These are phyloP conservation scores for Pinus taeda DNA, from an alignment of 75 land plant species.

Conservation along the genomic window DNA sequence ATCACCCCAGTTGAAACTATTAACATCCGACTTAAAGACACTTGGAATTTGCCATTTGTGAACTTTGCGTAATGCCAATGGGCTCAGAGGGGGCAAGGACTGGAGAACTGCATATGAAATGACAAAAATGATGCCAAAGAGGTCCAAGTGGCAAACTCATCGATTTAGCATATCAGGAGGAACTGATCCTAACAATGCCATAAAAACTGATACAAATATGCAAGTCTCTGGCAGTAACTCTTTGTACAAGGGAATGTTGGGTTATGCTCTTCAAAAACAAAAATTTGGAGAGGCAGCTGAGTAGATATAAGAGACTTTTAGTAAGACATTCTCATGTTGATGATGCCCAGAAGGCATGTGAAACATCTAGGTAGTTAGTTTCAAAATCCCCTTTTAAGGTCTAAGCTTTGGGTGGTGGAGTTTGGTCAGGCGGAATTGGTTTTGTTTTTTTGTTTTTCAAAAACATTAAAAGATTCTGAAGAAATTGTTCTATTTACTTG, in stretches of 20 bases:
- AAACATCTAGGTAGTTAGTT: slow-evolving; percentile 1
- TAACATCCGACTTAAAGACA: slow-evolving; percentile 5
- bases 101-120: neutral
- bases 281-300: neutral
- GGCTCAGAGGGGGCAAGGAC: slow-evolving; percentile 6
- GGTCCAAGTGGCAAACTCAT: neutral
- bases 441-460: neutral
- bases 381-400: slow-evolving; percentile 8
- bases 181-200: neutral
- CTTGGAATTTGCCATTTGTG: slow-evolving; percentile 8
- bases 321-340: neutral
- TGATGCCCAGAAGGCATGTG: neutral
- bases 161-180: neutral
- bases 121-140: slow-evolving; percentile 2
- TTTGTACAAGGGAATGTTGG: neutral
- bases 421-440: neutral
- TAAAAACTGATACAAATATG: neutral
- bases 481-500: neutral
- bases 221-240: neutral
- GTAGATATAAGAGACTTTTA: neutral
- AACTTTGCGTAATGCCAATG: slow-evolving; percentile 2
- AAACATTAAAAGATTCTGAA: slow-evolving; percentile 5
- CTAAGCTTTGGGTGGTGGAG: slow-evolving; percentile 8
- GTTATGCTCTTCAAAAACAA: neutral
- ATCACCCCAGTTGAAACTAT: neutral